phyloP scores from a whole-genome alignment of 2,329 filamentous ascomycete species.

The Penicillium griseofulvum region DNA sequence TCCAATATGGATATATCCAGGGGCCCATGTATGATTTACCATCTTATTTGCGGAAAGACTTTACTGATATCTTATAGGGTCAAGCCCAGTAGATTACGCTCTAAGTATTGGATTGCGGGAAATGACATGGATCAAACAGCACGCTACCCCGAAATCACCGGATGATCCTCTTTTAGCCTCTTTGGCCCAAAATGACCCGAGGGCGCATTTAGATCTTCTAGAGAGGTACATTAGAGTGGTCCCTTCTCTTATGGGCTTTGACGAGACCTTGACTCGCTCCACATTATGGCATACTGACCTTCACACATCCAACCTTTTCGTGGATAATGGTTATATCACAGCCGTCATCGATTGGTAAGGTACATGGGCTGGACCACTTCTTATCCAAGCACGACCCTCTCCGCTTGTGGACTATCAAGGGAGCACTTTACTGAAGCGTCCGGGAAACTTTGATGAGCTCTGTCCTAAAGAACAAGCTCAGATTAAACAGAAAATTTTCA shows the following conservation, averaged over 20 bases:
- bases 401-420: slow-evolving; percentile 26
- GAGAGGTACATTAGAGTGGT: slow-evolving; percentile 32
- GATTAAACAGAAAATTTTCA: no score
- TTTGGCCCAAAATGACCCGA: slow-evolving; percentile 28
- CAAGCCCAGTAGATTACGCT: slow-evolving; percentile 32
- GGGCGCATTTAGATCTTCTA: slow-evolving; percentile 34
- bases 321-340: slow-evolving; percentile 35
- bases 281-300: slow-evolving; percentile 44
- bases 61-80: slow-evolving; percentile 28
- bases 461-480: slow-evolving; percentile 9
- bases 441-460: slow-evolving; percentile 25
- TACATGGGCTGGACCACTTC: slow-evolving; percentile 29
- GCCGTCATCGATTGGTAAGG: slow-evolving; percentile 47
- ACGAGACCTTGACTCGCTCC: slow-evolving; percentile 23
- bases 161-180: slow-evolving; percentile 25
- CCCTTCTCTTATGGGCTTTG: slow-evolving; percentile 30
- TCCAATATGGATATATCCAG: slow-evolving; percentile 36
- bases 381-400: slow-evolving; percentile 23
- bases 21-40: slow-evolving; percentile 39
- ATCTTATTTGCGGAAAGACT: slow-evolving; percentile 4
- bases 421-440: no score
- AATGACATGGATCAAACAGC: slow-evolving; percentile 36
- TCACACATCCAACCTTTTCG: slow-evolving; percentile 43
- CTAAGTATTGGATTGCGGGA: slow-evolving; percentile 34
- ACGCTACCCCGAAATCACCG: slow-evolving; percentile 21